Conservation (phyloP, 441 rosid genomes). For the Pelargonium australe region DNA sequence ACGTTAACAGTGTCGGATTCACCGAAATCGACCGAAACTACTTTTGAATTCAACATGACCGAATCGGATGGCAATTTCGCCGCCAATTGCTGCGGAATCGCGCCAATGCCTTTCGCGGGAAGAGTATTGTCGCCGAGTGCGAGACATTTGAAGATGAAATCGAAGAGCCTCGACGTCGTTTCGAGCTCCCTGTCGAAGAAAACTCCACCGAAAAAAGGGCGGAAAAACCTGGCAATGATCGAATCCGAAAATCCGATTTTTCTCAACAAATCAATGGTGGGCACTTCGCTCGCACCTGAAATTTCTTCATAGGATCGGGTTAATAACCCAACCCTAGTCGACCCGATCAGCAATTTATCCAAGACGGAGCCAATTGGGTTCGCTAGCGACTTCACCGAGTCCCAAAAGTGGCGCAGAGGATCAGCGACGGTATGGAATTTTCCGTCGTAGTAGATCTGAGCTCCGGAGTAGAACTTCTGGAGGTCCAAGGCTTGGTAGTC, state of each 20-base stretch:
- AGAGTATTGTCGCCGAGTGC: slow-evolving; percentile 81
- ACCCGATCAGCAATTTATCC: slow-evolving; percentile 68
- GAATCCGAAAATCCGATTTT: slow-evolving; percentile 60
- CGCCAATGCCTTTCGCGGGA: slow-evolving; percentile 72
- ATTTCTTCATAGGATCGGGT: slow-evolving; percentile 51
- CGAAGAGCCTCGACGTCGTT: slow-evolving; percentile 70
- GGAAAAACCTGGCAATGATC: slow-evolving; percentile 51
- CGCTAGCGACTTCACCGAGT: slow-evolving; percentile 47
- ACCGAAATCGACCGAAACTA: slow-evolving; percentile 40
- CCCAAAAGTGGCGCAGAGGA: slow-evolving; percentile 68
- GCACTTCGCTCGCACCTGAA: slow-evolving; percentile 37
- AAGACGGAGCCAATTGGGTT: slow-evolving; percentile 72
- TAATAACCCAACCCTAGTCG: slow-evolving; percentile 49
- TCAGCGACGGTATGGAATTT: slow-evolving; percentile 75
- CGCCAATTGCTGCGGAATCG: slow-evolving; percentile 61
- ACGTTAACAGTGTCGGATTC: slow-evolving; percentile 32
- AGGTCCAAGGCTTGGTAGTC: slow-evolving; percentile 49
- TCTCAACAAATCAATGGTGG: slow-evolving; percentile 45
- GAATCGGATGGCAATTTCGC: slow-evolving; percentile 48
- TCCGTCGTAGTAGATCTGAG: slow-evolving; percentile 52
- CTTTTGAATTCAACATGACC: slow-evolving; percentile 42
- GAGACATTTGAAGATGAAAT: slow-evolving; percentile 77
- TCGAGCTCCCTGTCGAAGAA: slow-evolving; percentile 71
- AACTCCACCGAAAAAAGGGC: slow-evolving; percentile 85
- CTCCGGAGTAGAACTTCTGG: slow-evolving; percentile 70